phyloP scores from a whole-genome alignment of 139 green algal genomes.

The Chlorella sp. region DNA sequence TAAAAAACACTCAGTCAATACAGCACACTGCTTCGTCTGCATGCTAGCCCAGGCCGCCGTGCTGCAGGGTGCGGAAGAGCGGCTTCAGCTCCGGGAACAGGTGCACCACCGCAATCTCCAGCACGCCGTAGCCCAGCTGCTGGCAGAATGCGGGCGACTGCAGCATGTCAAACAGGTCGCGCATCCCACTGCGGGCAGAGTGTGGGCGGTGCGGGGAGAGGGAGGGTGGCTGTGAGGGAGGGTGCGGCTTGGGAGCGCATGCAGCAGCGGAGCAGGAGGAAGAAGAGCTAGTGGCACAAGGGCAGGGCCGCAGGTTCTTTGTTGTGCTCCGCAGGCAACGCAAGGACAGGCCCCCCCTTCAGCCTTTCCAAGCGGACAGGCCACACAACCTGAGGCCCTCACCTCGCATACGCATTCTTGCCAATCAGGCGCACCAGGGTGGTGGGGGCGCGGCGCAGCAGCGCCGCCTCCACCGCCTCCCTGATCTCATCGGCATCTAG shows the following conservation, averaged over 20 bases:
- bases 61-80: conserved; percentile 55
- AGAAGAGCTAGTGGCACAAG: no score
- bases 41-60: conserved; percentile 13
- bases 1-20: no score
- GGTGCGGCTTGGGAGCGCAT: no score
- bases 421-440: conserved; percentile 69
- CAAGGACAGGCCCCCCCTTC: no score
- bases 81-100: conserved; percentile 72
- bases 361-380: no score
- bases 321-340: no score
- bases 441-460: conserved; percentile 50
- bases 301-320: no score
- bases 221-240: no score
- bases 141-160: conserved; percentile 62
- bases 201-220: no score
- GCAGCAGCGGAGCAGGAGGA: background rate
- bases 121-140: conserved; percentile 69
- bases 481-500: conserved; percentile 64
- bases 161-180: conserved; percentile 75
- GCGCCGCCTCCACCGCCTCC: conserved; percentile 51
- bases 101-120: conserved; percentile 62
- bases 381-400: background rate
- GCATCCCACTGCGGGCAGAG: conserved; percentile 43
- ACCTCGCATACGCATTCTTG: conserved; percentile 53
- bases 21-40: no score